These are phyloP conservation scores for Calycina marina DNA, from an alignment of 2,329 filamentous ascomycete species.

Conservation along the genomic window DNA sequence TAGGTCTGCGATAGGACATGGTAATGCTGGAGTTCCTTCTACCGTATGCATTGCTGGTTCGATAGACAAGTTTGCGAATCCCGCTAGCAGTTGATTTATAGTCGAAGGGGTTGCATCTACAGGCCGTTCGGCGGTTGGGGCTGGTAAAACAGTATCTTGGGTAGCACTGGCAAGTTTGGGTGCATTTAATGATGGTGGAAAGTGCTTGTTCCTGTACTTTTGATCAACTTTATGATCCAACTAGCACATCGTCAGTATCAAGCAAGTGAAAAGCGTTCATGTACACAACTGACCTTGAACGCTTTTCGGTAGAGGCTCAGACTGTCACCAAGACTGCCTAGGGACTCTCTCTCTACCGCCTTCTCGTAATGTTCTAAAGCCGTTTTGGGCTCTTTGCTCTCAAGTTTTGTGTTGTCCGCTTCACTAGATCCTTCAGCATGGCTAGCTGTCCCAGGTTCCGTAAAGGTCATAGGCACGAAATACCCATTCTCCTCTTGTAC, in stretches of 20 bases:
- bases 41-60: constrained; percentile 50
- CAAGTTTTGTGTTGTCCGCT: constrained; percentile 7
- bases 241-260: constrained; percentile 26
- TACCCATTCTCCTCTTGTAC: constrained; percentile 11
- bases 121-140: constrained; percentile 42
- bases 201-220: constrained; percentile 82
- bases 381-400: constrained; percentile 42
- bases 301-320: constrained; percentile 78
- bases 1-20: constrained; percentile 64
- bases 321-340: constrained; percentile 80
- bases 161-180: constrained; percentile 33
- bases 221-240: constrained; percentile 77
- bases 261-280: neutral
- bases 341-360: constrained; percentile 75
- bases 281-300: constrained; percentile 53
- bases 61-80: constrained; percentile 60
- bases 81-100: constrained; percentile 55
- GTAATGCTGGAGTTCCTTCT: constrained; percentile 55
- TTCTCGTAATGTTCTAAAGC: constrained; percentile 88
- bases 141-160: constrained; percentile 35
- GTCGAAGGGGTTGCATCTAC: constrained; percentile 38
- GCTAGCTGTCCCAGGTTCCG: constrained; percentile 6
- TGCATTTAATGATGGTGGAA: constrained; percentile 45
- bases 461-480: constrained; percentile 4
- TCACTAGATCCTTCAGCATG: neutral